A percentile compares a stretch with the other conserved stretches of the same genome.
phyloP scores from a whole-genome alignment of 768 basidiomycete species.

The Termitomyces sp. region DNA sequence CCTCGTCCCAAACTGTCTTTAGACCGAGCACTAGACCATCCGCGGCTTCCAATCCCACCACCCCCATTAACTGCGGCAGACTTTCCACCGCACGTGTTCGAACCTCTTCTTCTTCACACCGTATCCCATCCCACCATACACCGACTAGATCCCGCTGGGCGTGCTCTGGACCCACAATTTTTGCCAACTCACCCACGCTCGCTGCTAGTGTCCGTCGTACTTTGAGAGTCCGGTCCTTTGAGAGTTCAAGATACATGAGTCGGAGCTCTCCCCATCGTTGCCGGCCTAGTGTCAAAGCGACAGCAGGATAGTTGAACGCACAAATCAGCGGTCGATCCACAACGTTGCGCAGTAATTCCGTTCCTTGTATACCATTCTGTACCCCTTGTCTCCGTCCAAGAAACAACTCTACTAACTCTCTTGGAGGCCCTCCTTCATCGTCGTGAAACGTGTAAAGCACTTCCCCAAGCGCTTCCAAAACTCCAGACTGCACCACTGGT shows the following conservation, averaged over 20 bases:
- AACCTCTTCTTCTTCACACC: constrained; percentile 60
- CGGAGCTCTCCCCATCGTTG: constrained; percentile 71
- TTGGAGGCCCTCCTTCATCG: constrained; percentile 61
- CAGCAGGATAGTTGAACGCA: constrained; percentile 90
- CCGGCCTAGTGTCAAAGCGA: constrained; percentile 74
- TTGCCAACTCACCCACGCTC: constrained; percentile 83
- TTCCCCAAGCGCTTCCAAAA: constrained; percentile 85
- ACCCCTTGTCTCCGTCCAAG: constrained; percentile 50
- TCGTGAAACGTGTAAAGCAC: constrained; percentile 77
- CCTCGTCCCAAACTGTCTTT: constrained; percentile 50
- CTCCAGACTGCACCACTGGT: constrained; percentile 66
- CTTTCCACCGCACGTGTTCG: constrained; percentile 67
- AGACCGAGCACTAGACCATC: constrained; percentile 39
- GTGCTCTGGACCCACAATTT: constrained; percentile 70
- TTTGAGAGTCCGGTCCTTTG: constrained; percentile 51
- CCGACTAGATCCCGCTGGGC: constrained; percentile 62
- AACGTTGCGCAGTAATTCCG: constrained; percentile 51
- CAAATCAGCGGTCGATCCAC: constrained; percentile 71
- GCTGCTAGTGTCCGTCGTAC: constrained; percentile 82
- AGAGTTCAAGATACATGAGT: constrained; percentile 58
- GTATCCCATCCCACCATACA: constrained; percentile 61
- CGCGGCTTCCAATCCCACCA: constrained; percentile 45
- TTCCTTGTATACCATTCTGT: constrained; percentile 29
- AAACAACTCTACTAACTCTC: constrained; percentile 70
- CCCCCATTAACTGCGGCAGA: constrained; percentile 47